Base-by-base conservation (phyloP, 306 rosid genomes). In the Malus orientalis region DNA sequence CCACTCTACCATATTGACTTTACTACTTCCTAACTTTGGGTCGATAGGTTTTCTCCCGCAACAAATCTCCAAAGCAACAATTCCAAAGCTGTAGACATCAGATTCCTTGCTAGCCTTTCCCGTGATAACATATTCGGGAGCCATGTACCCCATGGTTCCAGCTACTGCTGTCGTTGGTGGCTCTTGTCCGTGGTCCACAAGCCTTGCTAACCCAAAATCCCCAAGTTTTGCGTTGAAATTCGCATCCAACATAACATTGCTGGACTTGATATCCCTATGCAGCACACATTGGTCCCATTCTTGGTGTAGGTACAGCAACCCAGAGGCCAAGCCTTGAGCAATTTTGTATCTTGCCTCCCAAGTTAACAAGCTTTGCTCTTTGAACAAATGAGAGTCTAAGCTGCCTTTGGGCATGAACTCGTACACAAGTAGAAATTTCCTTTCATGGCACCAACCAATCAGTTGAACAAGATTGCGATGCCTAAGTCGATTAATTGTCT, bases 391-490 rank as follows among this genome's bases (percentile, higher is more conserved):
- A 12, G 73, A 59, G 51, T 70, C 76, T 19, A 81, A 71, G 80
- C 87, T 84, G 0, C 83, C 83, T 42, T 81, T 81, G 20, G 77
- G 61, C 89, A 83, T 80, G 71, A 49, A 61, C 18, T 81, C 83
- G 0, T 81, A 81, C 27, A 75, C 47, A 7, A 75, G 80, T 15
- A 85, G 27, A 5, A 84, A 42, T 20, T 67, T 61, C 38, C 44
- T 83, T 69, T 73, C 30, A 5, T 86, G 87, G 64, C 84, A 81
- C 89, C 87, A 86, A 47, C 89, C 87, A 23, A 62, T 51, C 9
- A 86, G 81, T 69, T 76, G 54, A 0, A 84, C 84, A 55, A 86
- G 73, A 76, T 86, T 86, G 20, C 61, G 68, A 22, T 84, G 86
- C 70, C 89, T 86, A 45, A 86, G 32, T 29, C 77, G 74, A 70